A percentile compares a stretch with the other conserved stretches of the same genome.
Evolutionary conservation across 2,329 filamentous ascomycete genomes (phyloP).

Genomic region (Talaromyces albobiverticillius): DNA sequence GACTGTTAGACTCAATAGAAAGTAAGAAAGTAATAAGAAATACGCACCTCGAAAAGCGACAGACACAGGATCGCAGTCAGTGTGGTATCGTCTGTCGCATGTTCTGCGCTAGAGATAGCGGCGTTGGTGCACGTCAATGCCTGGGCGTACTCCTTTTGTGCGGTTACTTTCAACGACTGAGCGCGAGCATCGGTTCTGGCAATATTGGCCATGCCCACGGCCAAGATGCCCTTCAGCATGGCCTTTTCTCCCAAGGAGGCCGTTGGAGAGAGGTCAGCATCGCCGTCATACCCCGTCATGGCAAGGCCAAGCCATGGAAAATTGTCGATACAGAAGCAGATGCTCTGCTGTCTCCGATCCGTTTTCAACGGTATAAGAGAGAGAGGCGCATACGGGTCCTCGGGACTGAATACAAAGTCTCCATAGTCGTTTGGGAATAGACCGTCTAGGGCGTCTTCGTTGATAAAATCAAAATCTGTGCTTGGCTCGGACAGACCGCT

Average conservation of each 20-base stretch:
- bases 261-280: slow-evolving; percentile 21
- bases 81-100: slow-evolving; percentile 41
- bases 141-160: slow-evolving; percentile 54
- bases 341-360: slow-evolving; percentile 24
- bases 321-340: slow-evolving; percentile 35
- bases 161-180: slow-evolving; percentile 44
- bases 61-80: slow-evolving; percentile 57
- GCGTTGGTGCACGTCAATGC: slow-evolving; percentile 47
- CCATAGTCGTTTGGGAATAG: neutral
- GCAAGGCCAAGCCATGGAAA: slow-evolving; percentile 30
- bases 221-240: slow-evolving; percentile 50
- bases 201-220: slow-evolving; percentile 58
- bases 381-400: neutral
- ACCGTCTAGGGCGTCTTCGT: neutral
- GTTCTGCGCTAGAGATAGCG: slow-evolving; percentile 30
- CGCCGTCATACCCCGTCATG: slow-evolving; percentile 22
- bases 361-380: neutral
- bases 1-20: neutral
- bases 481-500: too few relatives aligned
- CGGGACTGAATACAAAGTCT: neutral
- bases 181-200: slow-evolving; percentile 52
- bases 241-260: slow-evolving; percentile 27
- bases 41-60: slow-evolving; percentile 59
- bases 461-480: neutral
- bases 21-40: neutral